These are phyloP conservation scores for Aspergillus hancockii DNA, from an alignment of 495 filamentous ascomycete genomes.

Conservation along the genomic window DNA sequence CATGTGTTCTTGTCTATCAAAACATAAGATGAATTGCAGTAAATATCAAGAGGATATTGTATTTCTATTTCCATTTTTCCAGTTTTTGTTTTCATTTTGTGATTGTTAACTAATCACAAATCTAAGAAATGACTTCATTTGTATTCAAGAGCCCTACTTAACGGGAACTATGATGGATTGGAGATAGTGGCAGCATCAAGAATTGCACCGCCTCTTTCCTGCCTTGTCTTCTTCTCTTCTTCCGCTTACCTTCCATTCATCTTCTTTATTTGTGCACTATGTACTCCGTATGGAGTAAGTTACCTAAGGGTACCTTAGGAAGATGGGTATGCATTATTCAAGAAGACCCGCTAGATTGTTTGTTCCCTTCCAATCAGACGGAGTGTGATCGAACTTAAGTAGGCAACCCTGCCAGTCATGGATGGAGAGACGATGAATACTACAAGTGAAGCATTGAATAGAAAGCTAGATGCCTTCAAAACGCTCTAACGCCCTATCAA, in stretches of 20 bases:
- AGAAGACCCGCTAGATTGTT: not conserved
- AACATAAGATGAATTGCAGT: not conserved
- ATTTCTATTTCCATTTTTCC: too few relatives aligned
- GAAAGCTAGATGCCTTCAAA: not conserved
- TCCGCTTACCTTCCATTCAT: not conserved
- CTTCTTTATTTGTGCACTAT: constrained; percentile 3
- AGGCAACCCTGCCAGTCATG: not conserved
- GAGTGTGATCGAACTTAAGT: not conserved
- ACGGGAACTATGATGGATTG: not conserved
- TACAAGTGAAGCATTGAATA: not conserved
- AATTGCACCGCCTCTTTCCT: constrained; percentile 8
- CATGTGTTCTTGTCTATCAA: too few relatives aligned
- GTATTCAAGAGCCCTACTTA: not conserved
- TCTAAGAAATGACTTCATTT: not conserved
- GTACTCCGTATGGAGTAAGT: constrained; percentile 1
- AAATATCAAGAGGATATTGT: not conserved
- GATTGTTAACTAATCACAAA: not conserved
- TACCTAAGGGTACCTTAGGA: not conserved
- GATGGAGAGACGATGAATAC: not conserved
- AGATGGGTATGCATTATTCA: not conserved
- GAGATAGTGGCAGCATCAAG: constrained; percentile 2
- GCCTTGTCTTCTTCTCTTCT: not conserved
- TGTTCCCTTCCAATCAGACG: not conserved
- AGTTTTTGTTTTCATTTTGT: too few relatives aligned
- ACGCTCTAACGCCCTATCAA: not conserved